Base-by-base conservation (phyloP, 2,329 filamentous ascomycete species). In the Colletotrichum lentis region DNA sequence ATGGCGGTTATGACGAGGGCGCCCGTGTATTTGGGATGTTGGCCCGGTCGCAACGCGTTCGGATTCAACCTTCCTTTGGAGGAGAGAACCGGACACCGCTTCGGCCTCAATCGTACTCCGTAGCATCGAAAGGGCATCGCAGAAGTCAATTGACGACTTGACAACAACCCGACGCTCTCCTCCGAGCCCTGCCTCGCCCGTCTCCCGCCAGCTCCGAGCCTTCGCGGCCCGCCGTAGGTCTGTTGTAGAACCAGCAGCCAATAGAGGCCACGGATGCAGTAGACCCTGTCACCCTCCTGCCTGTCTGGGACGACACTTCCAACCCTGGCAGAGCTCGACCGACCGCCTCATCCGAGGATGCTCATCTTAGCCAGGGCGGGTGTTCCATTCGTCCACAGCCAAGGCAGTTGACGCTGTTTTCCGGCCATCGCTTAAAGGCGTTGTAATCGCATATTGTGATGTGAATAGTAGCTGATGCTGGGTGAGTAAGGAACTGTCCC, bases 161-260 rank as follows among this genome's bases (percentile, higher is more conserved):
- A 46, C 27, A 35, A 7, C 31, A 35, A 35, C 31, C 2, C 31
- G 3, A 35, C 31, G 41, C 22, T 65, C 61, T 46, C 50, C 50
- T 61, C 65, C 49, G 62, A 68, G 55, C 65, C 52, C 46, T 60
- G 49, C 61, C 62, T 68, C 62, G 49, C 50, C 46, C 55, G 31
- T 65, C 62, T 68, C 31, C 65, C 65, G 62, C 43, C 52, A 64
- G 61, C 61, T 68, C 65, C 65, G 65, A 68, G 49, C 24, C 55
- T 65, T 55, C 62, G 55, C 58, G 43, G 56, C 62, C 65, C 65
- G 62, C 55, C 50, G 43, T 27, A 64, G 20, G 35, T 18, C 44
- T 35, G 8, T 10, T 35, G 31, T 35, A 35, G 27, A 31, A 31
- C 35, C 22, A n/a, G 31, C 31, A 50, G 54, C 65, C 65, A 65